A percentile compares a stretch with the other conserved stretches of the same genome.
These are phyloP conservation scores for Prunella vulgaris DNA, from an alignment of 257 asterid genomes.

Conservation along the genomic window DNA sequence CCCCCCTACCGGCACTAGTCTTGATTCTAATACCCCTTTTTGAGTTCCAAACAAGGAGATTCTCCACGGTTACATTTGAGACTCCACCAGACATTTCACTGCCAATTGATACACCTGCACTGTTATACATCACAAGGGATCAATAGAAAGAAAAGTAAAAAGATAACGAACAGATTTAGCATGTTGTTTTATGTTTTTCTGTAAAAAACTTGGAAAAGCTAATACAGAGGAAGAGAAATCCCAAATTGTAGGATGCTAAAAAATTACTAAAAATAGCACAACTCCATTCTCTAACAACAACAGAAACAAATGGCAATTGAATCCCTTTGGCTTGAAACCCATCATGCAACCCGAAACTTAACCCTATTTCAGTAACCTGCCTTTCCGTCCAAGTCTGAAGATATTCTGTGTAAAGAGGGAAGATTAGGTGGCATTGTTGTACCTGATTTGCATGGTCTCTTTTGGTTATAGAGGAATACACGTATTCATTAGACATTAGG, in stretches of 20 bases:
- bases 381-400: too few species aligned
- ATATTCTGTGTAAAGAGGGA: too few species aligned
- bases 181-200: not conserved
- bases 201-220: not conserved
- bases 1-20: conserved; percentile 88
- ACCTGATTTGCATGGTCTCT: too few species aligned
- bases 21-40: conserved; percentile 83
- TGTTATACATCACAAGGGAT: conserved; percentile 33
- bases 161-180: not conserved
- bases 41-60: conserved; percentile 80
- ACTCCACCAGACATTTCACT: conserved; percentile 99
- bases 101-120: conserved; percentile 95
- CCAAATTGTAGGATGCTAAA: not conserved
- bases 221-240: not conserved
- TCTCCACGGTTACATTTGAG: conserved; percentile 60
- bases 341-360: not conserved
- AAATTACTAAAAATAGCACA: not conserved
- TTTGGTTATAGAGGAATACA: too few species aligned
- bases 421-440: too few species aligned
- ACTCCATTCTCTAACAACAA: not conserved
- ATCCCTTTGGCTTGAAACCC: not conserved
- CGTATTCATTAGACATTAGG: too few species aligned
- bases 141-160: conserved; percentile 8
- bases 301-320: not conserved
- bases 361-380: not conserved